These are phyloP conservation scores for Pisolithus orientalis DNA, from an alignment of 768 basidiomycete genomes.

Conservation along the genomic window DNA sequence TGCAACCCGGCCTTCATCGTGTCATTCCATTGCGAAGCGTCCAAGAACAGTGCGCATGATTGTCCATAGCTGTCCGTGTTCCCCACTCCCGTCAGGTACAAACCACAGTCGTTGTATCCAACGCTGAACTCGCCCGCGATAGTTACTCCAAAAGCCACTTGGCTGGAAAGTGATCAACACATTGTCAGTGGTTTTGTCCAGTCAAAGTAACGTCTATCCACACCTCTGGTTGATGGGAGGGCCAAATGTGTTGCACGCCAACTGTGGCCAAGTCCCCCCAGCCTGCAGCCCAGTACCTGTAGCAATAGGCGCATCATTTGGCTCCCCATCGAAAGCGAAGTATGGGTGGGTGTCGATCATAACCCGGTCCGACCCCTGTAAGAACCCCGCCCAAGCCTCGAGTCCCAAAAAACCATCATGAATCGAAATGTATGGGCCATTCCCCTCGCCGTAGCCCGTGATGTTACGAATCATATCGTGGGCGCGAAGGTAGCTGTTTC, in stretches of 20 bases:
- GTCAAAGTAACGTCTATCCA: conserved; percentile 11
- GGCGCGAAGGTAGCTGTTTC: conserved; percentile 46
- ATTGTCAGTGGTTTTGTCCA: not conserved
- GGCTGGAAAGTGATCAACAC: conserved; percentile 25
- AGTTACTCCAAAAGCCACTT: conserved; percentile 58
- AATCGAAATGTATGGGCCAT: conserved; percentile 48
- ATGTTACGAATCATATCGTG: conserved; percentile 64
- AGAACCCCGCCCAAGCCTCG: conserved; percentile 40
- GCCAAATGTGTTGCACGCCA: conserved; percentile 58
- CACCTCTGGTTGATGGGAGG: conserved; percentile 40
- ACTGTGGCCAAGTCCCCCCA: conserved; percentile 41
- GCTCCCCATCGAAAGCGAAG: conserved; percentile 47
- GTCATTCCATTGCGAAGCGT: conserved; percentile 48
- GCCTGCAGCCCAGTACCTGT: conserved; percentile 25
- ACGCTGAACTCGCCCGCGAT: conserved; percentile 73
- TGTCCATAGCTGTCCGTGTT: conserved; percentile 20
- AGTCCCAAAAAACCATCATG: conserved; percentile 58
- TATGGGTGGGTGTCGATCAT: conserved; percentile 68
- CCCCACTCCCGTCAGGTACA: conserved; percentile 35
- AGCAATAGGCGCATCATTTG: conserved; percentile 29
- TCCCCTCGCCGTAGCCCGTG: conserved; percentile 67
- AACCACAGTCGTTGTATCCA: conserved; percentile 61
- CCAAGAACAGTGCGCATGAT: conserved; percentile 37
- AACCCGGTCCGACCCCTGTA: conserved; percentile 53
- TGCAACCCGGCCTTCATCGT: conserved; percentile 46